Base-by-base conservation (phyloP, 768 basidiomycete species). In the Hericium rajendrae region DNA sequence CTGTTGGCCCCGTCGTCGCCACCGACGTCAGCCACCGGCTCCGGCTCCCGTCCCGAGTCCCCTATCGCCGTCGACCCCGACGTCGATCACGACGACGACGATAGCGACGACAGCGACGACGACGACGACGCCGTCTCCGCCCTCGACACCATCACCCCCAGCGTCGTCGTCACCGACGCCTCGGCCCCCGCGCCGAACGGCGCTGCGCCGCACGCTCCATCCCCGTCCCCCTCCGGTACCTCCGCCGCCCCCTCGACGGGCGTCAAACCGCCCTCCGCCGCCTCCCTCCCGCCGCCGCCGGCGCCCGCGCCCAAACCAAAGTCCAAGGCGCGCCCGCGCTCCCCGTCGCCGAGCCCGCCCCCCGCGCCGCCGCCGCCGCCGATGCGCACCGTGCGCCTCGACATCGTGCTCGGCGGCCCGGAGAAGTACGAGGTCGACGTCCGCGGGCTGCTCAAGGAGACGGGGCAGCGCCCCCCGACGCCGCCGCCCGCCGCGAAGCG, bases 401-500 rank as follows among this genome's bases (percentile, higher is more conserved):
- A 84, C 3, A 88, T 91, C 64, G 68, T 51, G 9, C 78, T 91
- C 3, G 88, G 86, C 3, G 88, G 88, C 0, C 86, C 85, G 1
- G 76, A 79, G 1, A 83, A 85, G 62, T 91, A 90, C 68, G 85
- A 86, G 57, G 82, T 90, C 49, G 82, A 90, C 63, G 78, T 90
- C 57, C 63, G 78, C 6, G 62, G 68, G 20, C 71, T 81, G 37
- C 77, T 86, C 28, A 82, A 83, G 61, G 78, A 75, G 9, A 80
- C 83, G 1, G 87, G 87, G 6, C 88, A 88, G 69, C 74, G 84
- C 13, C 74, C 75, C 1, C 72, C 79, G 1, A 85, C 85, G 0
- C 86, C 85, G 3, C 69, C 73, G 0, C 73, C 71, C 26, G 72
- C 72, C 4, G 51, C 62, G 51, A 69, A 67, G 61, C 52, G 56